phyloP scores from a whole-genome alignment of 2,329 filamentous ascomycete species.

The Davidsoniella australis region DNA sequence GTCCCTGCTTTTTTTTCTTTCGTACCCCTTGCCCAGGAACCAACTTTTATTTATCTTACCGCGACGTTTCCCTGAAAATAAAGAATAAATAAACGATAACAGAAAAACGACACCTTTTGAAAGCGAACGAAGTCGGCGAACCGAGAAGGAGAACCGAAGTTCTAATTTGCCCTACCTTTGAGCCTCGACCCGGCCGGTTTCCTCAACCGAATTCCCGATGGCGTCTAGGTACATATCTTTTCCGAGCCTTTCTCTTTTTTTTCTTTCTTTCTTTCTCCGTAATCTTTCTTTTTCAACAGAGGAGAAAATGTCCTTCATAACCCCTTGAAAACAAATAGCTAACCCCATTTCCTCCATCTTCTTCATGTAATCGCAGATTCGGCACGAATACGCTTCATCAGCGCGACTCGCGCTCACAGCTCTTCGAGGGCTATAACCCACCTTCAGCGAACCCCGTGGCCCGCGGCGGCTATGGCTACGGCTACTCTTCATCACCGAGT shows the following conservation, averaged over 20 bases:
- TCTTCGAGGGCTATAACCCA: constrained; percentile 55
- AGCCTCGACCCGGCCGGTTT: too few species aligned
- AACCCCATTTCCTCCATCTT: background rate
- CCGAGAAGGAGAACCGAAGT: background rate
- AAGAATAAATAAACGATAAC: too few species aligned
- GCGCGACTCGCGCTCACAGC: constrained; percentile 52
- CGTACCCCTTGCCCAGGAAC: background rate
- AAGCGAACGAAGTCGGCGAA: too few species aligned
- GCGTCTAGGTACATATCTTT: background rate
- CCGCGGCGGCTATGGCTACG: constrained; percentile 35
- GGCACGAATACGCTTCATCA: constrained; percentile 50
- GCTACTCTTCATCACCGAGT: constrained; percentile 12
- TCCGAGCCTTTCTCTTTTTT: background rate
- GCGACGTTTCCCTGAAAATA: too few species aligned
- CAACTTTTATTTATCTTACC: too few species aligned
- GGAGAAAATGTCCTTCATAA: background rate
- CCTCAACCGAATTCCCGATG: background rate
- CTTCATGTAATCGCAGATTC: constrained; percentile 32
- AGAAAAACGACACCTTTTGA: too few species aligned
- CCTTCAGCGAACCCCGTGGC: constrained; percentile 26
- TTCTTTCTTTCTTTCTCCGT: background rate
- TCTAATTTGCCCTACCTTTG: background rate
- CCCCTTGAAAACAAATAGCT: background rate
- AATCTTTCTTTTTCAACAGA: background rate
- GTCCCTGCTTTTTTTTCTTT: background rate